phyloP scores from a whole-genome alignment of 2,329 filamentous ascomycete species.

The Talaromyces sp. region DNA sequence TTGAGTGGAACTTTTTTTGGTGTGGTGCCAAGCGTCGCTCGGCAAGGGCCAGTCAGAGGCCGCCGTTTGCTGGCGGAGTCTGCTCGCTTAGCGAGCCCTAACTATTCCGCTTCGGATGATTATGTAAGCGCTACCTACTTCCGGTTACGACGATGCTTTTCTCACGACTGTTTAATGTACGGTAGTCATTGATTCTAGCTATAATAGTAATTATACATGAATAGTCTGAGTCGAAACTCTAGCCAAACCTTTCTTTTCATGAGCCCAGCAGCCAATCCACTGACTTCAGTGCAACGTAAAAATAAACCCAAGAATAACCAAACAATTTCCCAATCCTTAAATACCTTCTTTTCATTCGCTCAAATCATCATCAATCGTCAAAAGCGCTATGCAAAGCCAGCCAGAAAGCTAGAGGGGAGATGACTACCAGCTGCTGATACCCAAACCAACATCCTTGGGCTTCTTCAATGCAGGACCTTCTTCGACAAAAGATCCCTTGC shows the following conservation, averaged over 20 bases:
- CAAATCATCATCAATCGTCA: constrained; percentile 11
- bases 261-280: background rate
- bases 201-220: constrained; percentile 3
- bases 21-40: constrained; percentile 38
- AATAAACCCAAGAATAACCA: background rate
- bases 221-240: background rate
- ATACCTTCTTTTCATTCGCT: background rate
- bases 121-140: background rate
- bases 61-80: constrained; percentile 4
- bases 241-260: background rate
- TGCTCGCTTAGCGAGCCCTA: constrained; percentile 46
- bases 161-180: background rate
- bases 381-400: background rate
- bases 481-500: constrained; percentile 39
- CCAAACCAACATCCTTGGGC: constrained; percentile 53
- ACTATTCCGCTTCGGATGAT: background rate
- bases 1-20: constrained; percentile 39
- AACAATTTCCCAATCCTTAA: background rate
- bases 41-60: constrained; percentile 14
- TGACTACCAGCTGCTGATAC: constrained; percentile 48
- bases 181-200: background rate
- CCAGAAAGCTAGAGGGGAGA: constrained; percentile 24
- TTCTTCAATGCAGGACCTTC: constrained; percentile 47
- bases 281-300: background rate
- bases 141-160: background rate